phyloP scores from a whole-genome alignment of 2,329 filamentous ascomycete genomes.

The Biscogniauxia sp. region DNA sequence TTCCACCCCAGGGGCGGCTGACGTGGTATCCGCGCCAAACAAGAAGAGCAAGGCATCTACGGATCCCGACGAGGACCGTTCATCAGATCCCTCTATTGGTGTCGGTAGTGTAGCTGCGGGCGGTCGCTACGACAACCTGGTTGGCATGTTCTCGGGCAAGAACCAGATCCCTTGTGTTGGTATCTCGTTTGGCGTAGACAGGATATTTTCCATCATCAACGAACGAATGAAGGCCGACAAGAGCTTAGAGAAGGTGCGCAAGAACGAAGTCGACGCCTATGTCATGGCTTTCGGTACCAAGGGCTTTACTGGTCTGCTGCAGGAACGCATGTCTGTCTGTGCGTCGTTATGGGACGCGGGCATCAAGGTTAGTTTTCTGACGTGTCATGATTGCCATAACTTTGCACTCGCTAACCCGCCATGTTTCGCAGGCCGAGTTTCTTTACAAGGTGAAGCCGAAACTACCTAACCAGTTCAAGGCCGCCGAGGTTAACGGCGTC shows the following conservation, averaged over 20 bases:
- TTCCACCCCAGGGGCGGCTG: constrained; percentile 34
- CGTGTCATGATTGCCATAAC: not conserved
- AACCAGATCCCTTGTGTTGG: constrained; percentile 72
- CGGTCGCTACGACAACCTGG: constrained; percentile 73
- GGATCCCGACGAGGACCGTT: constrained; percentile 55
- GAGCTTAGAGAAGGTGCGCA: constrained; percentile 49
- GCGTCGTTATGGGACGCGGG: constrained; percentile 79
- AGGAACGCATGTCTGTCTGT: constrained; percentile 80
- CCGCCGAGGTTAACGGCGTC: constrained; percentile 74
- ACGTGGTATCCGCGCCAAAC: too few relatives aligned
- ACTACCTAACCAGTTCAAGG: constrained; percentile 85
- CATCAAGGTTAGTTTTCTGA: constrained; percentile 61
- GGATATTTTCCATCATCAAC: constrained; percentile 77
- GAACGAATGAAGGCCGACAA: constrained; percentile 54
- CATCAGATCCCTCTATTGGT: constrained; percentile 67
- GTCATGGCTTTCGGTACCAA: constrained; percentile 95
- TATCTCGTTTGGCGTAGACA: constrained; percentile 75
- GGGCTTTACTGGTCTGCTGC: constrained; percentile 74
- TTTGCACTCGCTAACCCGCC: constrained; percentile 21
- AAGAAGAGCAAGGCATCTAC: constrained; percentile 43
- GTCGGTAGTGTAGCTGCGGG: constrained; percentile 75
- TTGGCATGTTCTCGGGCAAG: constrained; percentile 74
- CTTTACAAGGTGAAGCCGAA: constrained; percentile 89
- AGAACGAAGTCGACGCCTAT: constrained; percentile 82
- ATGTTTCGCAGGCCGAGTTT: constrained; percentile 67